A percentile compares a stretch with the other conserved stretches of the same genome.
Evolutionary conservation across 345 rosid genomes (phyloP).

Genomic region (Tarenaya hassleriana): DNA sequence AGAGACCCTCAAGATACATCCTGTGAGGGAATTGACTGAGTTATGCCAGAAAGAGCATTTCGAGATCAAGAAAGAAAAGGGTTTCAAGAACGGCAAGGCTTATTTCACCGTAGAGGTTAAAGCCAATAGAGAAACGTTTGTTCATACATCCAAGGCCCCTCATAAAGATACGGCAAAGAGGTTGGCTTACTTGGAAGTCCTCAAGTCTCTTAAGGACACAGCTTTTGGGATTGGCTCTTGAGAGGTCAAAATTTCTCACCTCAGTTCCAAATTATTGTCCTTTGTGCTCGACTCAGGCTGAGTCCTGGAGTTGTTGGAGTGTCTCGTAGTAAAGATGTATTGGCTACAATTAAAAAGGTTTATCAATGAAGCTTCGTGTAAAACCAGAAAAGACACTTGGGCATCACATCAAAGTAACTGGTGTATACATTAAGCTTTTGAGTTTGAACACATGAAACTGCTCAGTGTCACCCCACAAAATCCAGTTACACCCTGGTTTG

Average conservation of each 20-base stretch:
- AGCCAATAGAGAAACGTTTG: slow-evolving; percentile 37
- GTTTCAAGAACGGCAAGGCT: slow-evolving; percentile 20
- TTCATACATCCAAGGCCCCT: slow-evolving; percentile 33
- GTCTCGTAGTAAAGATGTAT: too few species aligned
- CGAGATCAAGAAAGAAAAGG: slow-evolving; percentile 16
- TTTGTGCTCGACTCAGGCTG: too few species aligned
- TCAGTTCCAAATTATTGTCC: too few species aligned
- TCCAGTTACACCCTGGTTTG: too few species aligned
- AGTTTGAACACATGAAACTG: background rate
- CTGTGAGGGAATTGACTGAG: slow-evolving; percentile 55
- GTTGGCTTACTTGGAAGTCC: slow-evolving; percentile 50
- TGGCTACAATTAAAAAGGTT: too few species aligned
- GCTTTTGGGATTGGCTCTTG: background rate
- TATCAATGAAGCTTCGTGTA: too few species aligned
- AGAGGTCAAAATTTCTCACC: background rate
- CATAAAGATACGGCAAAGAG: slow-evolving; percentile 50
- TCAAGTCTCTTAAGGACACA: slow-evolving; percentile 39
- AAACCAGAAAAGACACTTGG: too few species aligned
- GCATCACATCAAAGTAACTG: too few species aligned
- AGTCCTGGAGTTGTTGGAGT: too few species aligned
- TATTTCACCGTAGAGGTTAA: slow-evolving; percentile 42
- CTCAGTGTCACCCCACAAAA: too few species aligned
- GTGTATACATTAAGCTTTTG: too few species aligned
- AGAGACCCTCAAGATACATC: slow-evolving; percentile 52
- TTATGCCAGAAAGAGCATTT: slow-evolving; percentile 43